Percentiles rank a stretch among this genome's conserved stretches.
phyloP scores from a whole-genome alignment of 139 green algal species.

The Penium margaritaceum region DNA sequence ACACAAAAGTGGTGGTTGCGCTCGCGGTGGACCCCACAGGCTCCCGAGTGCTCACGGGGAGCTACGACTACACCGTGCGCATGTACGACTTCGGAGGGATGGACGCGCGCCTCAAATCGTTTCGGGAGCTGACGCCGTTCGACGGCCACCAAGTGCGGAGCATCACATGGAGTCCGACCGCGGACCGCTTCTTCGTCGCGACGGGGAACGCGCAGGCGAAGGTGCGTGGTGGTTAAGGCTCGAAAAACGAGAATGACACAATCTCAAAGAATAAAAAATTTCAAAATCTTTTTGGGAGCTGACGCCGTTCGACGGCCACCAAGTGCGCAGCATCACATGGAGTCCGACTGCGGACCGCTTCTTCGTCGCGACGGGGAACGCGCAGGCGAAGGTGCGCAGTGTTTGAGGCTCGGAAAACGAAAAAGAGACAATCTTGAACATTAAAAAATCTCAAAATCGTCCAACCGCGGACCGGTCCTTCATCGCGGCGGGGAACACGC shows the following conservation, averaged over 20 bases:
- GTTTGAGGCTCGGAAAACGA: no score
- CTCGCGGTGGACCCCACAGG: conserved; percentile 42
- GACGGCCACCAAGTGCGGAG: conserved; percentile 39
- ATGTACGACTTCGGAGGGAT: conserved; percentile 50
- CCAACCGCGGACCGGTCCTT: conserved; percentile 40
- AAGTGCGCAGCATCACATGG: conserved; percentile 32
- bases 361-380: conserved; percentile 29
- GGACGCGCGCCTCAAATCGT: conserved; percentile 29
- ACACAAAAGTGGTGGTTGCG: conserved; percentile 39
- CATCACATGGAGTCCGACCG: conserved; percentile 35
- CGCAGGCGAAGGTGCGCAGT: conserved; percentile 42
- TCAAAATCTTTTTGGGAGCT: conserved; percentile 35
- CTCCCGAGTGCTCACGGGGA: conserved; percentile 35
- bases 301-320: conserved; percentile 37
- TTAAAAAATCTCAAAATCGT: no score
- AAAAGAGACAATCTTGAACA: no score
- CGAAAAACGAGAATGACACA: no score
- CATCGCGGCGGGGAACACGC: conserved; percentile 21
- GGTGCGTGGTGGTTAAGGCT: no score
- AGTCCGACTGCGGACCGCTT: conserved; percentile 41
- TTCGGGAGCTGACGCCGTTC: conserved; percentile 35
- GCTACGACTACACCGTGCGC: conserved; percentile 32
- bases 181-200: conserved; percentile 33
- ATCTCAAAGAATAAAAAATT: no score
- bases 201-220: conserved; percentile 41